phyloP scores from a whole-genome alignment of 2,329 filamentous ascomycete species.

The Botrytis deweyae region DNA sequence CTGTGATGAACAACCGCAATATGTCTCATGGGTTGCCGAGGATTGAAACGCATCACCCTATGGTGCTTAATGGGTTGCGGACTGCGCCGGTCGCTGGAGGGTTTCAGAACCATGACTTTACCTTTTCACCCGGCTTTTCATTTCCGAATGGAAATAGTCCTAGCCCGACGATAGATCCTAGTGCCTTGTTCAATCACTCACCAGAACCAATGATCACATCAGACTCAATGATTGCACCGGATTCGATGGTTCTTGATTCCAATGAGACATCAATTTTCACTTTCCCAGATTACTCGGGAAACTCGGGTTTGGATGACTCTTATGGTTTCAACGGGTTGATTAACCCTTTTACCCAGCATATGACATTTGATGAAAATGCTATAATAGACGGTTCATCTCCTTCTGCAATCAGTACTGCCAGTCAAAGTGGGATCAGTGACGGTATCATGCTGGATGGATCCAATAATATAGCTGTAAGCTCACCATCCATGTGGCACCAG shows the following conservation, averaged over 20 bases:
- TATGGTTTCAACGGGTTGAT: constrained; percentile 79
- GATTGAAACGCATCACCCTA: constrained; percentile 67
- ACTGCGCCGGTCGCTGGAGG: constrained; percentile 73
- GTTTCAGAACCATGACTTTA: constrained; percentile 65
- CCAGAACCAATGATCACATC: constrained; percentile 53
- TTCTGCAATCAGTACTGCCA: constrained; percentile 92
- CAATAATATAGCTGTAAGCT: constrained; percentile 58
- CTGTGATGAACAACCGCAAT: constrained; percentile 64
- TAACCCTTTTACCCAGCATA: constrained; percentile 57
- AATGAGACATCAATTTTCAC: constrained; percentile 58
- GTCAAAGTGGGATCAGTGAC: constrained; percentile 88
- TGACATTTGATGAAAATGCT: constrained; percentile 74
- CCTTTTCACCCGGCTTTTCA: constrained; percentile 60
- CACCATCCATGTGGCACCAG: constrained; percentile 66
- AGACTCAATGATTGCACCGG: constrained; percentile 47
- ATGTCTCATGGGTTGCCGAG: constrained; percentile 71
- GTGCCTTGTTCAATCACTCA: constrained; percentile 76
- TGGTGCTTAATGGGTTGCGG: constrained; percentile 70
- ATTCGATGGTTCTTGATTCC: constrained; percentile 62
- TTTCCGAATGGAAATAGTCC: constrained; percentile 45
- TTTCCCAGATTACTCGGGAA: constrained; percentile 57
- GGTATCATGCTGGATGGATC: constrained; percentile 78
- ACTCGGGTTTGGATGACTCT: constrained; percentile 67
- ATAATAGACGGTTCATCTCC: constrained; percentile 92
- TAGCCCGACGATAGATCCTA: constrained; percentile 70